Evolutionary conservation across 208 protist genomes (phyloP).

Genomic region (Porcisia hertigi): DNA sequence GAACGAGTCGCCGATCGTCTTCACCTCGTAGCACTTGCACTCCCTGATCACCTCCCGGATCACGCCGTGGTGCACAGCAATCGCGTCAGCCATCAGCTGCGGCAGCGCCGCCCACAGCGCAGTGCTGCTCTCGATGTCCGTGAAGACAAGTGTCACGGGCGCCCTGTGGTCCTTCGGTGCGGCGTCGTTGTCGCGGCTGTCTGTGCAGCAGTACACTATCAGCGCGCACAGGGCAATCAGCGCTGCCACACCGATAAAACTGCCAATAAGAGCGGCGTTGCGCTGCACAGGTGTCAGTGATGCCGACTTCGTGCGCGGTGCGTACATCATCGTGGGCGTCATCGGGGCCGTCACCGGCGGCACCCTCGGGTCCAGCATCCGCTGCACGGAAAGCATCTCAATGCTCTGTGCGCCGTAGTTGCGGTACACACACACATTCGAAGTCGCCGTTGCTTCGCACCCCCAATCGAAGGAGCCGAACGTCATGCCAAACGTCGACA

Average conservation of each 20-base stretch:
- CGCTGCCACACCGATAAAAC: slow-evolving; percentile 9
- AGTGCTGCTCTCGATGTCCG: slow-evolving; percentile 82
- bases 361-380: slow-evolving; percentile 30
- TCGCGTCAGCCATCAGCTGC: slow-evolving; percentile 64
- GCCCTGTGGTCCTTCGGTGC: slow-evolving; percentile 45
- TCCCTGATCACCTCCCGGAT: slow-evolving; percentile 66
- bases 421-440: slow-evolving; percentile 13
- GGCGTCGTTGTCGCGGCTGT: slow-evolving; percentile 42
- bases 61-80: slow-evolving; percentile 66
- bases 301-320: background rate
- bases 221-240: slow-evolving; percentile 1
- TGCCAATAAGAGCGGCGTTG: slow-evolving; percentile 32
- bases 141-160: slow-evolving; percentile 73
- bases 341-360: slow-evolving; percentile 4
- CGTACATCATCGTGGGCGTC: slow-evolving; percentile 48
- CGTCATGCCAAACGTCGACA: background rate
- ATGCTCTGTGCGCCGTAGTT: slow-evolving; percentile 64
- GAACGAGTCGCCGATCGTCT: too few species aligned
- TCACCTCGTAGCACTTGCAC: too few species aligned
- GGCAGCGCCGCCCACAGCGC: too few species aligned
- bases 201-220: slow-evolving; percentile 19
- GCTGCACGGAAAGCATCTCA: slow-evolving; percentile 24
- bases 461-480: slow-evolving; percentile 9
- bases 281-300: slow-evolving; percentile 30
- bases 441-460: background rate